These are phyloP conservation scores for Neotropicomus parvogracilis DNA, from an alignment of 1,284 basidiomycete genomes.

Conservation along the genomic window DNA sequence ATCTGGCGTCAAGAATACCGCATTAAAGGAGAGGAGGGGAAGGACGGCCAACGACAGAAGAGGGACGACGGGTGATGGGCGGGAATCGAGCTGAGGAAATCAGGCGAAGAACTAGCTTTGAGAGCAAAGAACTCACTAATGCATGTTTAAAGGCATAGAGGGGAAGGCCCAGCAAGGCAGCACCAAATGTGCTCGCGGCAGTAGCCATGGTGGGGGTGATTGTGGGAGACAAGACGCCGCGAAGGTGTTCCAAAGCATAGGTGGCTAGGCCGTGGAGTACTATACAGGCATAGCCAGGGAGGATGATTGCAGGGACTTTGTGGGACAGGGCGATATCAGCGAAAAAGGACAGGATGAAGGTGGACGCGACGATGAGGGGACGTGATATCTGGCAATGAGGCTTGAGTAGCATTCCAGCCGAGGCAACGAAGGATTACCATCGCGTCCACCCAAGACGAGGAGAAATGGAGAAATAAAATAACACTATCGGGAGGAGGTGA, in stretches of 20 bases:
- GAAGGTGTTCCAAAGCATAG: constrained; percentile 58
- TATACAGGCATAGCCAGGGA: constrained; percentile 65
- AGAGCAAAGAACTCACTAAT: constrained; percentile 43
- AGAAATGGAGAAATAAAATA: constrained; percentile 63
- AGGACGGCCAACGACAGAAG: constrained; percentile 52
- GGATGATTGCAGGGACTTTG: constrained; percentile 40
- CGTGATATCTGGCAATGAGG: constrained; percentile 40
- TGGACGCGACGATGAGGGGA: constrained; percentile 41
- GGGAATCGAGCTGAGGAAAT: constrained; percentile 36
- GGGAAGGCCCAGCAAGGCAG: constrained; percentile 57
- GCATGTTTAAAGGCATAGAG: constrained; percentile 58
- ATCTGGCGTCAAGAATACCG: constrained; percentile 56
- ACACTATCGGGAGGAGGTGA: constrained; percentile 42
- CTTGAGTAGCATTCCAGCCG: constrained; percentile 21
- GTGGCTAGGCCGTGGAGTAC: constrained; percentile 55
- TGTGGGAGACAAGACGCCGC: constrained; percentile 52
- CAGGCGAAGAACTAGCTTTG: constrained; percentile 2
- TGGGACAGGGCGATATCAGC: constrained; percentile 54
- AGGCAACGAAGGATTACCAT: constrained; percentile 49
- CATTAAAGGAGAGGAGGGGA: constrained; percentile 55
- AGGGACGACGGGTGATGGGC: constrained; percentile 42
- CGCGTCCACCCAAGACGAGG: constrained; percentile 57
- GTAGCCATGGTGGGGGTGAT: constrained; percentile 51
- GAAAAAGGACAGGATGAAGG: constrained; percentile 47
- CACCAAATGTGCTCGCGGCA: constrained; percentile 57